Evolutionary conservation across 768 basidiomycete genomes (phyloP).

Genomic region (Collybia sordida): DNA sequence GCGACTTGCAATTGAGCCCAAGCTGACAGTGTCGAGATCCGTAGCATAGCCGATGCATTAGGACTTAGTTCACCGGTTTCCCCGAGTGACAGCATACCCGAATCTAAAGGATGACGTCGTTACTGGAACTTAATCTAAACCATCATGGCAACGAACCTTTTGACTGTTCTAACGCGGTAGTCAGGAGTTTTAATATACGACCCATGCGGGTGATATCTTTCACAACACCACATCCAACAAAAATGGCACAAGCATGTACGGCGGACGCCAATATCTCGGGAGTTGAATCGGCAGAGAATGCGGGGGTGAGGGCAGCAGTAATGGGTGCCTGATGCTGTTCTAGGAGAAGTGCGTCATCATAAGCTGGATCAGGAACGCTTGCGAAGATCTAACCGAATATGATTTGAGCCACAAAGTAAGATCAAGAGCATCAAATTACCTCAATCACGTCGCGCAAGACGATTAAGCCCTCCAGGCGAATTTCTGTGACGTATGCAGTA

Average conservation of each 20-base stretch:
- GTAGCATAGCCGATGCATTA: slow-evolving; percentile 93
- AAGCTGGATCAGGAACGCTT: slow-evolving; percentile 86
- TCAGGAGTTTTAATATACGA: slow-evolving; percentile 86
- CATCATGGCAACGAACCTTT: slow-evolving; percentile 53
- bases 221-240: slow-evolving; percentile 93
- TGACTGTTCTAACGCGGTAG: slow-evolving; percentile 84
- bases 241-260: slow-evolving; percentile 90
- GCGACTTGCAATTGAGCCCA: slow-evolving; percentile 94
- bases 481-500: slow-evolving; percentile 94
- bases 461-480: slow-evolving; percentile 85
- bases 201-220: slow-evolving; percentile 93
- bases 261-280: slow-evolving; percentile 94
- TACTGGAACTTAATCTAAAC: background rate
- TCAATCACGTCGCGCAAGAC: slow-evolving; percentile 92
- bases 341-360: slow-evolving; percentile 83
- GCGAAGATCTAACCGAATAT: slow-evolving; percentile 72
- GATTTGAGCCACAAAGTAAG: background rate
- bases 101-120: slow-evolving; percentile 44
- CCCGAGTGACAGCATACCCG: slow-evolving; percentile 82
- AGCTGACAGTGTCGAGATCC: slow-evolving; percentile 88
- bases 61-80: slow-evolving; percentile 86
- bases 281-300: slow-evolving; percentile 92
- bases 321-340: slow-evolving; percentile 99
- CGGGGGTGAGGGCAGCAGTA: slow-evolving; percentile 94
- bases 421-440: slow-evolving; percentile 39